phyloP scores from a whole-genome alignment of 2,329 filamentous ascomycete species.

The Stagonosporopsis vannaccii region DNA sequence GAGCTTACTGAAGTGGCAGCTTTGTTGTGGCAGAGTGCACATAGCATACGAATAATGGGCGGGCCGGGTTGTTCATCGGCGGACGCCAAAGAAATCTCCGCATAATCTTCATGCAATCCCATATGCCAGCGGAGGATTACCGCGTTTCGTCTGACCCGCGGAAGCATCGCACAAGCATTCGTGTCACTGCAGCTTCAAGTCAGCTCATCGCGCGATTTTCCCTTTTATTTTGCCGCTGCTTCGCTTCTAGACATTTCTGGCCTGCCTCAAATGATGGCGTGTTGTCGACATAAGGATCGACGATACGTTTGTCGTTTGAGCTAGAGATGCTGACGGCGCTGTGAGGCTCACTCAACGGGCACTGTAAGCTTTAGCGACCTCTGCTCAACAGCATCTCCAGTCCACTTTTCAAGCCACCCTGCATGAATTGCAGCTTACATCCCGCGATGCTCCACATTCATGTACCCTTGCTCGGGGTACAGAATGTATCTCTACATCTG shows the following conservation, averaged over 20 bases:
- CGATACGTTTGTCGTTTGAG: slow-evolving; percentile 3
- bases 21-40: not conserved
- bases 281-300: slow-evolving; percentile 9
- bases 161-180: slow-evolving; percentile 9
- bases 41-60: not conserved
- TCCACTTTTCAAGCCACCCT: slow-evolving; percentile 10
- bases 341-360: slow-evolving; percentile 16
- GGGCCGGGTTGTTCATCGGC: slow-evolving; percentile 3
- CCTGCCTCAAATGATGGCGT: slow-evolving; percentile 1
- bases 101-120: not conserved
- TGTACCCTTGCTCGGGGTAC: slow-evolving; percentile 12
- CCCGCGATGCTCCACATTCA: not conserved
- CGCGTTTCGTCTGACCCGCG: slow-evolving; percentile 3
- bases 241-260: not conserved
- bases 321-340: slow-evolving; percentile 3
- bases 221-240: not conserved
- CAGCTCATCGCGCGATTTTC: slow-evolving; percentile 10
- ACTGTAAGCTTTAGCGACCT: slow-evolving; percentile 8
- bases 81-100: slow-evolving; percentile 10
- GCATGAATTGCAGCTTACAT: slow-evolving; percentile 8
- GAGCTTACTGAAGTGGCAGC: not conserved
- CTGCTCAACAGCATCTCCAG: slow-evolving; percentile 10
- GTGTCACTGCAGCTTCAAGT: slow-evolving; percentile 7
- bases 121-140: slow-evolving; percentile 1
- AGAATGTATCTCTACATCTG: slow-evolving; percentile 1